Conservation (phyloP, 805 yeast genomes). For the Millerozyma miso region DNA sequence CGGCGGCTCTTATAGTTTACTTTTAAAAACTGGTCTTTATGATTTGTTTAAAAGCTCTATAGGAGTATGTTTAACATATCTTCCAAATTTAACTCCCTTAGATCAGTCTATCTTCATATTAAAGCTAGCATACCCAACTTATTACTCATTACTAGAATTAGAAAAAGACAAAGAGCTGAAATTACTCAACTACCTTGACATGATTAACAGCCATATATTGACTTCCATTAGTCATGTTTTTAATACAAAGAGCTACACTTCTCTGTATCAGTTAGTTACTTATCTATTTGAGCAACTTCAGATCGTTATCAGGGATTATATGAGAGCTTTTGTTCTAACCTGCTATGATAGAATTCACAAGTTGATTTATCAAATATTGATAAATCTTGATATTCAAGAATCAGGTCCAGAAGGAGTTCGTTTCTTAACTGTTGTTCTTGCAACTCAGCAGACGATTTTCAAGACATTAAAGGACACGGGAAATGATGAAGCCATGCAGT, state of each 20-base stretch:
- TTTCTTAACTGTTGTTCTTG: constrained; percentile 15
- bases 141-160: constrained; percentile 10
- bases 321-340: constrained; percentile 15
- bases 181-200: constrained; percentile 14
- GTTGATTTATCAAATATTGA: constrained; percentile 26
- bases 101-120: constrained; percentile 17
- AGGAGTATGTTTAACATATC: constrained; percentile 20
- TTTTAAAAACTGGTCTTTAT: constrained; percentile 23
- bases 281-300: constrained; percentile 16
- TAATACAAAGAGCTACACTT: constrained; percentile 7
- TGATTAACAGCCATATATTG: constrained; percentile 20
- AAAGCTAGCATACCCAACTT: constrained; percentile 18
- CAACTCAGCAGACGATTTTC: constrained; percentile 20
- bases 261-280: constrained; percentile 8
- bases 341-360: constrained; percentile 26
- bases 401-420: constrained; percentile 5
- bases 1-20: constrained; percentile 4
- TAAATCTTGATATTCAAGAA: constrained; percentile 25
- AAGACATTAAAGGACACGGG: constrained; percentile 7
- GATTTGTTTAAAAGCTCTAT: constrained; percentile 22
- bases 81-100: constrained; percentile 25
- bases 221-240: constrained; percentile 21
- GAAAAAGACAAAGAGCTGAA: constrained; percentile 3
- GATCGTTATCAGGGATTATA: constrained; percentile 5
- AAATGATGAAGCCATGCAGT: constrained; percentile 13